Base-by-base conservation (phyloP, 2,329 filamentous ascomycete species). In the Aspergillus aculeatus region DNA sequence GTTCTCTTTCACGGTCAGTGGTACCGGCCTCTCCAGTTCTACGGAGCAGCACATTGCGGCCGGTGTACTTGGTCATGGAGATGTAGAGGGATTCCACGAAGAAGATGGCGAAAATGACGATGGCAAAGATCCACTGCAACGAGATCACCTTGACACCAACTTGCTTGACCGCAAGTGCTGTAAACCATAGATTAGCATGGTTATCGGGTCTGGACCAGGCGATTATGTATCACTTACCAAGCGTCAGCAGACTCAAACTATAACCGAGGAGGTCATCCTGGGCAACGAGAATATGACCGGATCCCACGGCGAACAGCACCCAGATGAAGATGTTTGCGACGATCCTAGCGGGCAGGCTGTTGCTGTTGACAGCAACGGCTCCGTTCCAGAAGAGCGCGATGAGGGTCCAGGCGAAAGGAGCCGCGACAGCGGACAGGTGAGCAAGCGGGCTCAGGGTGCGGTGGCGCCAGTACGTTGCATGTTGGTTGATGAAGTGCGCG, bases 41-140 rank as follows among this genome's bases (percentile, higher is more conserved):
- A 38, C 69, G 71, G 67, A 76, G 72, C 57, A 75, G 68, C 35
- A 73, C 68, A 59, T 76, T 70, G 56, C 75, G 74, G 32, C 72
- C 71, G 23, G 68, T 62, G 54, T 76, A 75, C 58, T 68, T 74
- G 11, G 72, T 69, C 12, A 67, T 64, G 3, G 75, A 73, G 47
- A 75, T 68, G 47, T 75, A 76, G 11, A 90, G 69, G 1, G 89
- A 91, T 19, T 85, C 77, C 21, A 92, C 74, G 73, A 95, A 89
- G 56, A 96, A 84, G 26, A 90, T 73, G 0, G 82, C 85, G 82
- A 94, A 92, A 73, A 96, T 92, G 63, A 86, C 81, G 71, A 96
- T 95, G 35, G 92, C 90, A 73, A 96, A 96, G 76, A 96, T 94
- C 92, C 92, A 96, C 78, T 96, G 92, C 64, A 96, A 81, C 6